Evolutionary conservation across 192 early-diverging fungal genomes (phyloP), one percentile per base, ranked within the genome.

Genomic region (Allomyces javanicus): DNA sequence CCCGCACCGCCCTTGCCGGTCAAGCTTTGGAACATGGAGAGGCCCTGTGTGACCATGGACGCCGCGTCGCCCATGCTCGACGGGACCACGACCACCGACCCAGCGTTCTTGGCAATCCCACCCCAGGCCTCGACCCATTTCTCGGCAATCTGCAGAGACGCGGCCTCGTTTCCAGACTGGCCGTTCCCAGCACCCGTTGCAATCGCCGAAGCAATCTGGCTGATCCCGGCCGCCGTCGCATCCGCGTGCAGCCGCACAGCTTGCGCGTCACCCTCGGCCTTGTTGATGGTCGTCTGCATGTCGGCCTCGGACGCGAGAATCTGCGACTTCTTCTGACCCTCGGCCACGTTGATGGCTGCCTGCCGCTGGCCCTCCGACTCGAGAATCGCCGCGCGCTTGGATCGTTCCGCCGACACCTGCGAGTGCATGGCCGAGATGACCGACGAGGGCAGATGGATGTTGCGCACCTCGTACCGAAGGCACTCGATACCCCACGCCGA

Each of bases 381-480:
- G 21, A 91, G 74, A 79, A 98, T 98, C 76, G 95, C 91, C 33
- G 95, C 95, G 27, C 95, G 80, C 77, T 97, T 97, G 68, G 85
- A 87, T 65, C 95, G 85, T 75, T 97, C 95, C 0, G 93, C 93
- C 61, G 90, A 91, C 17, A 98, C 95, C 70, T 95, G 92, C 74
- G 92, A 90, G 71, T 98, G 95, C 95, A 98, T 98, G 61, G 89
- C 87, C 67, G 87, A 83, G 1, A 98, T 92, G 14, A 98, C 95
- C 71, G 93, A 94, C 61, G 78, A 81, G 4, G 95, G 93, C 66
- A 93, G 93, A 72, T 95, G 92, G 65, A 96, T 94, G 70, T 96
- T 92, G 67, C 91, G 81, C 67, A 95, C 93, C 73, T 97, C 94
- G 75, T 95, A 97, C 69, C 96, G 83, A 63, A 98, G 74, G 67